Base-by-base conservation (phyloP, 495 filamentous ascomycete genomes). In the Xylaria flabelliformis region DNA sequence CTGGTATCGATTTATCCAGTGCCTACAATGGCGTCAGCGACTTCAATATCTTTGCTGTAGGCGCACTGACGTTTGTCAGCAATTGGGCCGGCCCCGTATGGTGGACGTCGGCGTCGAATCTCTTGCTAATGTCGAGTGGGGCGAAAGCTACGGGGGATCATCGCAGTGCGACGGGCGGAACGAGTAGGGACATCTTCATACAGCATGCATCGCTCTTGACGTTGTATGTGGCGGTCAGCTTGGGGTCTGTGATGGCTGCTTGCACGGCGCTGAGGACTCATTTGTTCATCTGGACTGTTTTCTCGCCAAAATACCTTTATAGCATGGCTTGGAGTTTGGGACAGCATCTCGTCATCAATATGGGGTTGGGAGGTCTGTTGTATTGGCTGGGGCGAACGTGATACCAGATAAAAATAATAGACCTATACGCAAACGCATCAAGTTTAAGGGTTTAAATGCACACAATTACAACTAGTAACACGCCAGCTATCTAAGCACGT, bases 211-310 rank as follows among this genome's bases (percentile, higher is more conserved):
- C 87, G 0, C 65, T 91, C 67, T 75, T 92, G 76, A 96, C 93
- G 21, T 80, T 91, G 29, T 95, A 94, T 74, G 79, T 85, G 42
- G 84, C 90, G 8, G 79, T 81, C 3, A 86, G 86, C 29, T 79
- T 92, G 67, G 80, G 89, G 21, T 91, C 88, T 42, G 93, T 97
- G 10, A 97, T 97, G 94, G 89, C 86, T 34, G 94, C 97, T 39
- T 99, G 97, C 78, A 93, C 93, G 70, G 82, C 87, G 13, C 77
- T 98, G 77, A 85, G 96, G 75, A 92, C 91, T 55, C 97, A 99
- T 85, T 82, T 99, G 72, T 99, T 99, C 81, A 93, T 99, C 67
- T 99, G 97, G 97, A 98, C 94, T 0, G 97, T 99, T 39, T 99
- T 99, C 81, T 94, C 91, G 64, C 97, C 97, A 4, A 99, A 98